Base-by-base conservation (phyloP, 306 rosid species). In the Psophocarpus tetragonolobus region DNA sequence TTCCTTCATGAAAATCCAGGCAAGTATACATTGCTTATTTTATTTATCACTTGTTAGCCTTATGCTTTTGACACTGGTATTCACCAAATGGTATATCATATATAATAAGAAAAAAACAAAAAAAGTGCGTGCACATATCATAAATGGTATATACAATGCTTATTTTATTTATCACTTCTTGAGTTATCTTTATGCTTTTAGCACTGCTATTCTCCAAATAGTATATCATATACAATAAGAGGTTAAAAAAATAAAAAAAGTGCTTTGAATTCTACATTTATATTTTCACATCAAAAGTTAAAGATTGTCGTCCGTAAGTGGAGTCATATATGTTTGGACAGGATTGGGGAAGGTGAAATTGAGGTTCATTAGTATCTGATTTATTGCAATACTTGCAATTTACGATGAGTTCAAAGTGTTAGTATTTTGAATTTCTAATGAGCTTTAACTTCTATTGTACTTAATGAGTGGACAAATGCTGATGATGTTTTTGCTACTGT, bases 1-100 rank as follows among this genome's bases (percentile, higher is more conserved):
- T 96, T 88, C 91, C 90, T 96, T 68, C 96, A 88, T 78, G 97
- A 96, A 86, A 92, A 92, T 88, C 90, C 97, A 78, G 96, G 99
- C 80, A 81, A 86, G 87, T 79, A 38, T 54, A 20, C 32, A 48
- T 44, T 67, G 32, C 15, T 53, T 72, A 30, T 45, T 14, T 36
- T 18, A 30, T 47, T 63, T 42, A n/a, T 74, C 66, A 45, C 44
- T 18, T 64, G 33, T 41, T 29, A 35, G 65, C 69, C 14, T 56
- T 61, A n/a, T 81, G 42, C 39, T 51, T 60, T 29, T 11, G 20
- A 45, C 18, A 24, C 21, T 79, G 39, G 24, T 42, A 33, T 32
- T 71, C 4, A 39, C 17, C 60, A 5, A 11, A 4, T 48, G 51
- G 51, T 44, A 13, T 45, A 26, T 26, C 64, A 58, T 58, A 2